Evolutionary conservation across 306 rosid genomes (phyloP), one percentile per base, ranked within the genome.

Genomic region (Crataegus laevigata): DNA sequence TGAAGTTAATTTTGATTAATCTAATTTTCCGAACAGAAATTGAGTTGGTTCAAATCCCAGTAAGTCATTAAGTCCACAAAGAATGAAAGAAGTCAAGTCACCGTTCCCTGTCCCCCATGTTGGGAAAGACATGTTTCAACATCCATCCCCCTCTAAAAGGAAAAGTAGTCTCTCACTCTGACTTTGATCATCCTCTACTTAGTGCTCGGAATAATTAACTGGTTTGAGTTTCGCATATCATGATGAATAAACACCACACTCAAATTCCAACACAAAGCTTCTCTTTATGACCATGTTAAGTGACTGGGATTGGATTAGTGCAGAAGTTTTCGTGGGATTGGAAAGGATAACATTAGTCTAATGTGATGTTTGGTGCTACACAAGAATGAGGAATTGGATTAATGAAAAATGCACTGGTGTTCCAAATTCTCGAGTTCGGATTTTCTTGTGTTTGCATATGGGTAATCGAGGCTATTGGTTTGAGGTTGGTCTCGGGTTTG

Each of bases 91-190:
- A 58, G 17, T 58, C 63, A 50, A 50, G 21, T 50, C 80, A 72
- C 87, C 86, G 82, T 76, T 73, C 83, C 82, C 82, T 81, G 89
- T 85, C 89, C 75, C 91, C 76, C 28, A 22, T 75, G 78, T 62
- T 82, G 91, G 84, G 84, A 86, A 77, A 54, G 80, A 79, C 86
- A 71, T 82, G 63, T 85, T 81, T 87, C 86, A 70, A 82, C 83
- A 74, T 75, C 85, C 51, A 60, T 29, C 71, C 68, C 61, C 55
- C 79, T 72, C 67, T 76, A 59, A 71, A 81, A 81, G 80, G 50
- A 81, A 86, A 90, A 82, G 89, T 69, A 63, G 54, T 40, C 42
- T 1, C 64, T 12, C 54, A 12, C 61, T 55, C 61, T 59, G 11
- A 15, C 77, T 74, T 40, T 14, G 5, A 80, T 83, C 88, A 36